Evolutionary conservation across 129 eudicot genomes (phyloP).

Genomic region (Gnaphalium uliginosum): DNA sequence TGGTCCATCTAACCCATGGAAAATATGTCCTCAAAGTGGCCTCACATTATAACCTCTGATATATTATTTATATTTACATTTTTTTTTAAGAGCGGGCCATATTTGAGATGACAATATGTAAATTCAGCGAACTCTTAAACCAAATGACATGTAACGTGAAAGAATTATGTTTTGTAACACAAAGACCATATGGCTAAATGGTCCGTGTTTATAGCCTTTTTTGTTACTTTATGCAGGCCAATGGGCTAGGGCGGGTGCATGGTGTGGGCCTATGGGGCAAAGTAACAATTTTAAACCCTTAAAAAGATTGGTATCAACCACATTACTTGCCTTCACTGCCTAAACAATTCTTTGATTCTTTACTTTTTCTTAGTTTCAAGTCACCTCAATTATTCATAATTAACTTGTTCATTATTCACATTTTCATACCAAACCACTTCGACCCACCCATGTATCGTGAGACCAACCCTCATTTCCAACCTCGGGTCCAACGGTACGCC

Average conservation of each 20-base stretch:
- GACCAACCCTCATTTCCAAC: slow-evolving; percentile 78
- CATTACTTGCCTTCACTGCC: slow-evolving; percentile 77
- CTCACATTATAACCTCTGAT: no score
- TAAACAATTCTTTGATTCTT: slow-evolving; percentile 60
- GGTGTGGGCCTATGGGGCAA: slow-evolving; percentile 11
- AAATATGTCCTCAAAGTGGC: neutral
- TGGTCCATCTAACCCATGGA: neutral
- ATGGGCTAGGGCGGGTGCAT: slow-evolving; percentile 1
- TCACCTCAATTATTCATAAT: slow-evolving; percentile 36
- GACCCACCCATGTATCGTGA: slow-evolving; percentile 59
- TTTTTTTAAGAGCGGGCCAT: neutral
- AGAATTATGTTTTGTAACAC: neutral
- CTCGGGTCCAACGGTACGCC: slow-evolving; percentile 38
- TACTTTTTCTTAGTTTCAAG: slow-evolving; percentile 39
- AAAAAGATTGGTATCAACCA: slow-evolving; percentile 45
- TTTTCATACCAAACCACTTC: slow-evolving; percentile 18
- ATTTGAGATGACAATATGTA: no score
- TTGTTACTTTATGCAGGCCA: neutral
- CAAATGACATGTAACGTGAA: no score
- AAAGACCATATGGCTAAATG: neutral
- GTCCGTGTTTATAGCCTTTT: neutral
- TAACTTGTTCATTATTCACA: slow-evolving; percentile 23
- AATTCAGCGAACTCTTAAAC: neutral
- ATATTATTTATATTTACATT: no score
- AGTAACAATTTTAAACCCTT: slow-evolving; percentile 3